phyloP scores from a whole-genome alignment of 768 basidiomycete genomes.

The Phaeotremella skinneri region DNA sequence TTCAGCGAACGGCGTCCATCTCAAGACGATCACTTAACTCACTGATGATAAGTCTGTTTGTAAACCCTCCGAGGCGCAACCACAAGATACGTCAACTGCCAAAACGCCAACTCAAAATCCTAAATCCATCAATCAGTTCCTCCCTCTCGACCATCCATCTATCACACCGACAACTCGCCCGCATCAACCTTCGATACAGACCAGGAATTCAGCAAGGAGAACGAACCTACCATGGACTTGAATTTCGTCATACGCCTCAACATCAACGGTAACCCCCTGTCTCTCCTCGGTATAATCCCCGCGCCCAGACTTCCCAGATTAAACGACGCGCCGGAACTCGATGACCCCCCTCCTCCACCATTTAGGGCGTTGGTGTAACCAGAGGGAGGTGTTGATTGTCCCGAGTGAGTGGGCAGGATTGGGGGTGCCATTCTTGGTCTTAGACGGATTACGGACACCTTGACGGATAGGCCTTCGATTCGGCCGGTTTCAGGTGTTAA shows the following conservation, averaged over 20 bases:
- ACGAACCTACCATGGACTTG: conserved; percentile 72
- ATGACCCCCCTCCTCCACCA: neutral
- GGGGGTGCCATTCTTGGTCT: conserved; percentile 7
- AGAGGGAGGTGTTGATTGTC: neutral
- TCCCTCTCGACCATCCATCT: neutral
- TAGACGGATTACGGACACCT: conserved; percentile 6
- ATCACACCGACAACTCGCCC: neutral
- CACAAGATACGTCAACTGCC: conserved; percentile 92
- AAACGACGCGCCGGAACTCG: neutral
- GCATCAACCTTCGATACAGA: neutral
- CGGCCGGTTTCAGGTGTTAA: neutral
- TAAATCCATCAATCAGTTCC: conserved; percentile 48
- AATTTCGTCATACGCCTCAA: conserved; percentile 76
- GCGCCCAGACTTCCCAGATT: neutral
- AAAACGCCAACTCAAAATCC: conserved; percentile 96
- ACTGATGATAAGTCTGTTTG: conserved; percentile 98
- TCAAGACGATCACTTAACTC: conserved; percentile 39
- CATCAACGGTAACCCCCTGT: conserved; percentile 67
- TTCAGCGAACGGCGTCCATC: neutral
- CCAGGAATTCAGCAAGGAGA: conserved; percentile 3
- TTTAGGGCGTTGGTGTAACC: neutral
- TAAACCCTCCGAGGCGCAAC: conserved; percentile 93
- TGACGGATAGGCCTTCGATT: too few relatives aligned
- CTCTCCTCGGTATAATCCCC: conserved; percentile 6
- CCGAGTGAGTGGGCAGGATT: neutral